Evolutionary conservation across 1,284 basidiomycete species (phyloP).

Genomic region (Trametes sp.): DNA sequence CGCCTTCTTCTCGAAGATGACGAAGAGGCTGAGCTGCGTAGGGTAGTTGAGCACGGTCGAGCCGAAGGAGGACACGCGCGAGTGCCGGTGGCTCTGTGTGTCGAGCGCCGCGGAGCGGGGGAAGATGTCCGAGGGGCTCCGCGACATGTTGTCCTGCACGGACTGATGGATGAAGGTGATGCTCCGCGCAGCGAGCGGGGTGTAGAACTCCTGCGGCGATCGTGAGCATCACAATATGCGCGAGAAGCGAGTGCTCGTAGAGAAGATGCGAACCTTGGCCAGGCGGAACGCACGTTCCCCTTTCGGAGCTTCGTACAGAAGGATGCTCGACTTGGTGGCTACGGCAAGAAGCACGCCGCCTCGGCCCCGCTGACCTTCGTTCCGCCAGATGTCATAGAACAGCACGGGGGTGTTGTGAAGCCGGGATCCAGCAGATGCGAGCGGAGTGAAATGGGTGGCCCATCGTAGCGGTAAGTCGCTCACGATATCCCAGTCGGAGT

Average conservation of each 20-base stretch:
- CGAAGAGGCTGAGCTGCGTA: constrained; percentile 75
- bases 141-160: constrained; percentile 57
- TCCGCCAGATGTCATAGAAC: constrained; percentile 72
- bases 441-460: constrained; percentile 82
- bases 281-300: constrained; percentile 84
- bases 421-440: constrained; percentile 71
- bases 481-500: constrained; percentile 75
- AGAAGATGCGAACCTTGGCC: constrained; percentile 61
- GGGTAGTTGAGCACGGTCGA: constrained; percentile 54
- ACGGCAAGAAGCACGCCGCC: constrained; percentile 76
- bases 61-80: constrained; percentile 40
- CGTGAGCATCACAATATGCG: constrained; percentile 1
- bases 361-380: constrained; percentile 54
- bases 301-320: constrained; percentile 80
- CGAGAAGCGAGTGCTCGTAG: constrained; percentile 4
- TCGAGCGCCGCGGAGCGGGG: constrained; percentile 32
- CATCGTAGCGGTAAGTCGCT: constrained; percentile 80
- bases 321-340: constrained; percentile 74
- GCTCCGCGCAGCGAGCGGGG: constrained; percentile 67
- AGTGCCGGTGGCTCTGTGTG: constrained; percentile 36
- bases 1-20: constrained; percentile 85
- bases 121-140: constrained; percentile 52
- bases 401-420: constrained; percentile 63
- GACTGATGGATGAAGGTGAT: constrained; percentile 75
- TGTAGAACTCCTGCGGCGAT: constrained; percentile 77